phyloP scores from a whole-genome alignment of 305 asterid genomes.

The Solanum hybrid region DNA sequence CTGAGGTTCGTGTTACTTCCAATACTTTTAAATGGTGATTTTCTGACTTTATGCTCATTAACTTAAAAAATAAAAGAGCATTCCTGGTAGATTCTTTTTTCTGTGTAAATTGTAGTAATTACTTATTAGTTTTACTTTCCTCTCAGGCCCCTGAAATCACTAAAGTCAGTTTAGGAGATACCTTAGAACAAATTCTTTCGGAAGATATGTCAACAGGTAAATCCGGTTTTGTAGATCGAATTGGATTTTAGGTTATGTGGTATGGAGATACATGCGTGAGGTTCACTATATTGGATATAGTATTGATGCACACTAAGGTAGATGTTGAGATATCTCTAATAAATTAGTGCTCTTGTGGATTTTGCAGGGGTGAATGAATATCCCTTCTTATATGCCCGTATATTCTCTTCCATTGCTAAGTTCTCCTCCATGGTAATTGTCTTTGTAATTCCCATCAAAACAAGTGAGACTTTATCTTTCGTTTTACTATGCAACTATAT shows the following conservation, averaged over 20 bases:
- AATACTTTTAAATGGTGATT: background rate
- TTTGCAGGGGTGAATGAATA: slow-evolving; percentile 59
- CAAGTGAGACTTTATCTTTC: background rate
- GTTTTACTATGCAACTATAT: background rate
- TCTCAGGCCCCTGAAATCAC: slow-evolving; percentile 54
- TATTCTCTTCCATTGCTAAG: slow-evolving; percentile 82
- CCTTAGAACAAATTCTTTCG: slow-evolving; percentile 60
- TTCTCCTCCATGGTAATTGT: slow-evolving; percentile 67
- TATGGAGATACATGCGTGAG: background rate
- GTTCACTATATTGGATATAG: background rate
- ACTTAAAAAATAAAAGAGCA: background rate
- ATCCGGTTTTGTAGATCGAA: slow-evolving; percentile 7
- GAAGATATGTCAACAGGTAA: slow-evolving; percentile 83
- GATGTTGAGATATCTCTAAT: background rate
- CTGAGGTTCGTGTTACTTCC: slow-evolving; percentile 45
- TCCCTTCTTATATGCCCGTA: slow-evolving; percentile 89
- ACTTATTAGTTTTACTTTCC: slow-evolving; percentile 10
- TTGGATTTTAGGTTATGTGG: background rate
- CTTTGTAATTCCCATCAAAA: background rate
- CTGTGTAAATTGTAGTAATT: background rate
- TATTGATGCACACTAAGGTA: background rate
- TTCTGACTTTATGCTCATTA: background rate
- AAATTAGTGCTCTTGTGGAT: slow-evolving; percentile 7
- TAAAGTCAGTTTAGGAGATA: slow-evolving; percentile 29
- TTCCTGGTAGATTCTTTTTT: background rate